Base-by-base conservation (phyloP, 441 rosid genomes). In the Monsonia emarginata region DNA sequence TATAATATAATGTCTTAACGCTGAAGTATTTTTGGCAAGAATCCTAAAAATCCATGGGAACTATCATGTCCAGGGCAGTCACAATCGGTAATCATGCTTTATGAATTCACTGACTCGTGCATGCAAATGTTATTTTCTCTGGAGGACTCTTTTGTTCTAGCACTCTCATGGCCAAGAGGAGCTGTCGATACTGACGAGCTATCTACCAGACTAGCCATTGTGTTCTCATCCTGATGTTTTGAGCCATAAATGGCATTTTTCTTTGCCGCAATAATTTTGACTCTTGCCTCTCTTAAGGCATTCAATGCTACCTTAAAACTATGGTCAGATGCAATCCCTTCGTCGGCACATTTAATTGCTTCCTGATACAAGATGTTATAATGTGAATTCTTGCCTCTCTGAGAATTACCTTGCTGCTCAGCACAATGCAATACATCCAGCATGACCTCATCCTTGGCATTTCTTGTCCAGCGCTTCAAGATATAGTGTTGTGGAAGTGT, bases 401-500 rank as follows among this genome's bases (percentile, higher is more conserved):
- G 69, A 28, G 72, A 69, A 66, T 64, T 72, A 54, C 44, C 71
- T 66, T 22, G 78, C 61, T 60, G 54, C 63, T 58, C 72, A 64
- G 65, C n/a, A 26, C 63, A 67, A 34, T 75, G 65, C 57, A 36
- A 57, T 36, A 19, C 62, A 57, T 77, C 81, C 74, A 69, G 68
- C 32, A 70, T 69, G 63, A 74, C 75, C 63, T 70, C 76, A 66
- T 72, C 82, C 76, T 72, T 76, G 2, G 69, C 82, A 27, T 64
- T 70, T 61, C 63, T 75, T 7, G 79, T 76, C 86, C 84, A 76
- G 25, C 76, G 69, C 72, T 73, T 76, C 32, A 80, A 36, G 61
- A 78, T 72, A 69, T 76, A 83, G 46, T 76, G 80, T 52, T 66
- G 73, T 1, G 78, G 86, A 59, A 80, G 75, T n/a, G 70, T 50